phyloP scores from a whole-genome alignment of 768 basidiomycete species.

The Tylopilus rubrobrunneus region DNA sequence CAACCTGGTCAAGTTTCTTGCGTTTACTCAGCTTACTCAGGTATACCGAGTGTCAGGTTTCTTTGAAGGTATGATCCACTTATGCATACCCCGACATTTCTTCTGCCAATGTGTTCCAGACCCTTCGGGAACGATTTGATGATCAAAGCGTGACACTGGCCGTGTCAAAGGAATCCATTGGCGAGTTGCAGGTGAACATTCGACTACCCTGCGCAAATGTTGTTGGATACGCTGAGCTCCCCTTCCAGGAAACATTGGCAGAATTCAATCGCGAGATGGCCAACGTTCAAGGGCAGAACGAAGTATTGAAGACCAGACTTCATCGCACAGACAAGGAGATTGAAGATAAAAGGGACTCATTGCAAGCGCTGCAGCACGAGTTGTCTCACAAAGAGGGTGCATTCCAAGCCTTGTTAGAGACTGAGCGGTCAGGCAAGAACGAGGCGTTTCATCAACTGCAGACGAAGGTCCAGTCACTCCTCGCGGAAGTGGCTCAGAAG shows the following conservation, averaged over 20 bases:
- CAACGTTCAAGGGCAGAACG: slow-evolving; percentile 23
- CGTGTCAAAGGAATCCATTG: slow-evolving; percentile 51
- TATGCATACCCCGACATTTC: background rate
- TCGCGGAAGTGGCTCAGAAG: slow-evolving; percentile 19
- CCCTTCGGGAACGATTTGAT: slow-evolving; percentile 58
- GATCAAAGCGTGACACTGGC: slow-evolving; percentile 51
- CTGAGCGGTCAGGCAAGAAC: slow-evolving; percentile 19
- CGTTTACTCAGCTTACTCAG: slow-evolving; percentile 9
- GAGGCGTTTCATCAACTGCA: slow-evolving; percentile 18
- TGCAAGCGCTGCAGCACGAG: slow-evolving; percentile 20
- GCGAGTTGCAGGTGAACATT: slow-evolving; percentile 44
- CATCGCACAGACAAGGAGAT: slow-evolving; percentile 9
- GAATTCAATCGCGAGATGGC: slow-evolving; percentile 15
- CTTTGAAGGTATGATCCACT: slow-evolving; percentile 20
- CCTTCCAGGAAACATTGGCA: slow-evolving; percentile 13
- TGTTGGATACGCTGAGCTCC: background rate
- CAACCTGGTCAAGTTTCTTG: background rate
- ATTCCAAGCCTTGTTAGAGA: slow-evolving; percentile 19
- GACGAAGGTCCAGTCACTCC: slow-evolving; percentile 18
- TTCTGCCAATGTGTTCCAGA: slow-evolving; percentile 24
- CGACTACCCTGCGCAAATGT: background rate
- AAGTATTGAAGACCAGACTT: slow-evolving; percentile 11
- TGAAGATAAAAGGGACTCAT: slow-evolving; percentile 8
- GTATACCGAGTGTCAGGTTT: slow-evolving; percentile 17
- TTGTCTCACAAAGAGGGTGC: slow-evolving; percentile 26